These are phyloP conservation scores for Berberis thunbergii DNA, from an alignment of 164 flowering plant genomes.

Conservation along the genomic window DNA sequence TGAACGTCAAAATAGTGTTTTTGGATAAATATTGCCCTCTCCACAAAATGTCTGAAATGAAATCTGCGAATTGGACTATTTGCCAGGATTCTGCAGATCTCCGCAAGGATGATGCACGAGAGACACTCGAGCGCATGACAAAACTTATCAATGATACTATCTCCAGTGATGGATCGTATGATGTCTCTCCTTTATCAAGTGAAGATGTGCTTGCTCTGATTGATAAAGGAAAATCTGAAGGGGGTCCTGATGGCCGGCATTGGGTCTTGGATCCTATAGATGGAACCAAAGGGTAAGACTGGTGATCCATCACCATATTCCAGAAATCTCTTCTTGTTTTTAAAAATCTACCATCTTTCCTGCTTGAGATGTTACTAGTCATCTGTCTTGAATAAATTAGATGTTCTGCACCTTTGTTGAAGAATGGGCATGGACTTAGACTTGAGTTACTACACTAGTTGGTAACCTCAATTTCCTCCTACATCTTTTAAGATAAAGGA, in stretches of 20 bases:
- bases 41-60: background rate
- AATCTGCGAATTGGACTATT: constrained; percentile 9
- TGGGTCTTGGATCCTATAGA: constrained; percentile 99
- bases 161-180: constrained; percentile 40
- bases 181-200: constrained; percentile 39
- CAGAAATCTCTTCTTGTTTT: background rate
- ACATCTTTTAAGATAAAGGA: too few relatives aligned
- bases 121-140: constrained; percentile 63
- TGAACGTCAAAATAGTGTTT: too few relatives aligned
- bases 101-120: constrained; percentile 49
- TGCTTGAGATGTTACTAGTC: too few relatives aligned
- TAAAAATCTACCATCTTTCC: too few relatives aligned
- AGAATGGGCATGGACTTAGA: too few relatives aligned
- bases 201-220: constrained; percentile 76
- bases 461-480: too few relatives aligned
- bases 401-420: too few relatives aligned
- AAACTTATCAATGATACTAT: constrained; percentile 82
- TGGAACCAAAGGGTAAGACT: constrained; percentile 95
- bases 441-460: too few relatives aligned
- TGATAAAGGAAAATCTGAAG: constrained; percentile 89
- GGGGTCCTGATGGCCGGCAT: constrained; percentile 82
- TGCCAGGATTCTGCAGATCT: constrained; percentile 88
- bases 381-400: too few relatives aligned
- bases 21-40: too few relatives aligned
- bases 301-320: background rate